A percentile compares a stretch with the other conserved stretches of the same genome.
These are phyloP conservation scores for Xylariales sp. DNA, from an alignment of 2,329 filamentous ascomycete species.

Conservation along the genomic window DNA sequence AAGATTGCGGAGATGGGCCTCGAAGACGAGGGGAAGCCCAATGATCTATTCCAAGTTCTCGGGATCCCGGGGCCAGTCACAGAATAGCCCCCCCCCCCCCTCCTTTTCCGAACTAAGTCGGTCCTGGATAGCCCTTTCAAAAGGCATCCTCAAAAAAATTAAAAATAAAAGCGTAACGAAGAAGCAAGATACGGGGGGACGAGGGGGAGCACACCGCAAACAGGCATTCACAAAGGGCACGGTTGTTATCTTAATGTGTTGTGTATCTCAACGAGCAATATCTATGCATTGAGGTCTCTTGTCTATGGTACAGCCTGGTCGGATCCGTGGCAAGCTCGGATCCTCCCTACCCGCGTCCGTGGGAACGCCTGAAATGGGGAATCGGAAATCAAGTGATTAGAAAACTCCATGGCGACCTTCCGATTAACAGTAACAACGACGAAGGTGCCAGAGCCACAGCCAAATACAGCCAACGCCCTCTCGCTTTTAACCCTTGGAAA, in stretches of 20 bases:
- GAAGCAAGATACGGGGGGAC: no score
- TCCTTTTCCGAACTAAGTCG: no score
- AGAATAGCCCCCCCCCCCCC: no score
- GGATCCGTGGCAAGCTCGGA: neutral
- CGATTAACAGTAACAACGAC: slow-evolving; percentile 1
- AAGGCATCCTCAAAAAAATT: no score
- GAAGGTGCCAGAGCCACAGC: no score
- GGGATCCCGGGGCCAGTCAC: no score
- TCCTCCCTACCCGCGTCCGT: slow-evolving; percentile 1
- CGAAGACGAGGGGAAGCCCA: slow-evolving; percentile 47
- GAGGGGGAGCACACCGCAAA: no score
- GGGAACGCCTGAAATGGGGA: slow-evolving; percentile 1
- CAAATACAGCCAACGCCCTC: slow-evolving; percentile 7
- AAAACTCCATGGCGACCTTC: neutral
- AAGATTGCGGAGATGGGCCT: slow-evolving; percentile 64
- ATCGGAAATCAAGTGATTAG: no score
- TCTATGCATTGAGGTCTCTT: slow-evolving; percentile 1
- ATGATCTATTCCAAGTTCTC: slow-evolving; percentile 46
- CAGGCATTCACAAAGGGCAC: no score
- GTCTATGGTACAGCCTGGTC: slow-evolving; percentile 7
- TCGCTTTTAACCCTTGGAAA: slow-evolving; percentile 5
- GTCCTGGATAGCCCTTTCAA: no score
- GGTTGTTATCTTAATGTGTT: no score
- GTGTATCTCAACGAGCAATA: neutral
- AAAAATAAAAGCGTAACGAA: no score